A percentile compares a stretch with the other conserved stretches of the same genome.
These are phyloP conservation scores for Cylindrotheca fusiformis DNA, from an alignment of 108 stramenopile genomes.

Conservation along the genomic window DNA sequence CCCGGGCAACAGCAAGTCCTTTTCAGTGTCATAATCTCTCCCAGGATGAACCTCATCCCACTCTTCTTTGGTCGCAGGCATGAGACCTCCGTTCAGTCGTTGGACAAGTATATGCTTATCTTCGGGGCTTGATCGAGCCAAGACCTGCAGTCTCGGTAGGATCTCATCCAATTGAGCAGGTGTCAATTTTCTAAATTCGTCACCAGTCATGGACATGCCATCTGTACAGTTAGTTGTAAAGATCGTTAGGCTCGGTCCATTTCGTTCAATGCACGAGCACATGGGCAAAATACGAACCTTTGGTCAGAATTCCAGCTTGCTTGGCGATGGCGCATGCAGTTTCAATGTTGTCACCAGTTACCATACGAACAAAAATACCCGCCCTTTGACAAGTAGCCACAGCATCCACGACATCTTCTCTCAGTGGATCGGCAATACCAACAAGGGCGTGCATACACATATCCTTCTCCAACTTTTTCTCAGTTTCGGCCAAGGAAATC, in stretches of 20 bases:
- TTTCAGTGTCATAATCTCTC: slow-evolving; percentile 53
- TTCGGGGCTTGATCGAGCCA: slow-evolving; percentile 93
- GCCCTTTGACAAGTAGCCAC: slow-evolving; percentile 88
- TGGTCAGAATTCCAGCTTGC: slow-evolving; percentile 84
- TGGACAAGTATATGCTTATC: slow-evolving; percentile 96
- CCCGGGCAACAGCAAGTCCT: slow-evolving; percentile 63
- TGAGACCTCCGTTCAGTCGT: slow-evolving; percentile 77
- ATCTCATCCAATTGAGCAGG: slow-evolving; percentile 68
- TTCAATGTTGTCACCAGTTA: slow-evolving; percentile 95
- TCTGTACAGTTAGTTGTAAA: slow-evolving; percentile 19
- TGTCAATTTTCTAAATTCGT: slow-evolving; percentile 74
- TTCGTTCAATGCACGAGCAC: too few relatives aligned
- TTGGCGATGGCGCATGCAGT: slow-evolving; percentile 94
- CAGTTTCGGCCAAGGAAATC: slow-evolving; percentile 39
- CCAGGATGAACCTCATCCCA: slow-evolving; percentile 60
- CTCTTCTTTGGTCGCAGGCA: slow-evolving; percentile 58
- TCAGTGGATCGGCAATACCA: slow-evolving; percentile 90
- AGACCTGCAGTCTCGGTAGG: slow-evolving; percentile 80
- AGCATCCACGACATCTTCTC: slow-evolving; percentile 87
- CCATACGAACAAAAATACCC: slow-evolving; percentile 96
- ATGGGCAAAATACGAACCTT: slow-evolving; percentile 45
- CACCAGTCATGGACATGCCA: slow-evolving; percentile 77
- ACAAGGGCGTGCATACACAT: slow-evolving; percentile 80
- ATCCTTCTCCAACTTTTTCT: slow-evolving; percentile 48
- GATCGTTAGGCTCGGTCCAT: too few relatives aligned